Base-by-base conservation (phyloP, 495 filamentous ascomycete species). In the Penicillium subrubescens region DNA sequence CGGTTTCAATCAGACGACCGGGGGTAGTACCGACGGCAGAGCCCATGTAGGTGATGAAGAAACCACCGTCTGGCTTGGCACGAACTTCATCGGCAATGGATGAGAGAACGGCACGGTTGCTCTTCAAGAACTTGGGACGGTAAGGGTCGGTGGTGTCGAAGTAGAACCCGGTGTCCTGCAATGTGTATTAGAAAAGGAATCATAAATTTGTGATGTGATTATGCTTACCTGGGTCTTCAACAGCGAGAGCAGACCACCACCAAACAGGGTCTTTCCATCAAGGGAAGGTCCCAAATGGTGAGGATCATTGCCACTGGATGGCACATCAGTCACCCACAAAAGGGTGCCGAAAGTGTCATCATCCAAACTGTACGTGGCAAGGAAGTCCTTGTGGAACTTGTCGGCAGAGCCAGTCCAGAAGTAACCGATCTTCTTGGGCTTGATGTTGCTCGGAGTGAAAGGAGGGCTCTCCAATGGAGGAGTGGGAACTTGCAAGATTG, bases 371-470 rank as follows among this genome's bases (percentile, higher is more conserved):
- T 85, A 83, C 7, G 85, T 84, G 5, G 83, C 86, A 31, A 89
- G 71, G 72, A 89, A 89, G 64, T 89, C 86, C 63, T 82, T 82
- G 73, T 88, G 85, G 54, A 79, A 59, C 67, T 87, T 88, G 69
- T 89, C 86, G 21, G 81, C 86, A 14, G 86, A 77, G 35, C 80
- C 86, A 58, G 85, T 86, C 83, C 84, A 89, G 73, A 87, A 88
- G 72, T 86, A 88, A 4, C 85, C 86, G 63, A 89, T 86, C 75
- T 88, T 89, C 83, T 88, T 88, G 43, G 86, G 86, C 74, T 82
- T 81, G 64, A 88, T 83, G 43, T 83, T 71, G 68, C 83, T 85
- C 6, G 77, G 71, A 46, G 73, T 77, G 59, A 85, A 87, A 7
- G 83, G 84, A 23, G 82, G 82, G 54, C 83, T 85, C 19, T 79